A percentile compares a stretch with the other conserved stretches of the same genome.
phyloP scores from a whole-genome alignment of 139 green algal species.

The Diplosphaera chodatii region DNA sequence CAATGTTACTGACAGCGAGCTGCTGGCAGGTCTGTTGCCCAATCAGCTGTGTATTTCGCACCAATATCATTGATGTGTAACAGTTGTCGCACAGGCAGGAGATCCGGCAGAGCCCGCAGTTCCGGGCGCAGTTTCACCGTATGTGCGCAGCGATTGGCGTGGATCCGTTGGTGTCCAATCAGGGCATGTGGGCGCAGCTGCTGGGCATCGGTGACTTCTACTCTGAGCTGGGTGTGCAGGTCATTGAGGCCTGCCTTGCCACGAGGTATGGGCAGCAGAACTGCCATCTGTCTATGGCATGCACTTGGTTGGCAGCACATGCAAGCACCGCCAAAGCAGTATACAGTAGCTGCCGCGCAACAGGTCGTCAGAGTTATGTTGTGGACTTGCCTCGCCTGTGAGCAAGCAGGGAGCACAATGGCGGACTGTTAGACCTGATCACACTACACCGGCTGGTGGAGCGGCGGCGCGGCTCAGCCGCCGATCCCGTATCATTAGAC shows the following conservation, averaged over 20 bases:
- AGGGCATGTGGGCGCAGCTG: conserved; percentile 83
- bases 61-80: neutral
- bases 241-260: conserved; percentile 78
- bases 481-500: conserved; percentile 57
- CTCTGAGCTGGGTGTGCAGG: conserved; percentile 88
- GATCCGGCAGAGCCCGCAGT: conserved; percentile 81
- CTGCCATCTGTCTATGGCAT: too few relatives aligned
- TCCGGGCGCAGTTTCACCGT: conserved; percentile 88
- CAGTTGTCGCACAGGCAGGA: conserved; percentile 43
- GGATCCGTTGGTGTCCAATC: conserved; percentile 92
- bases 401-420: conserved; percentile 45
- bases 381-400: too few relatives aligned
- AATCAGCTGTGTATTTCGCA: conserved; percentile 6
- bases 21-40: too few relatives aligned
- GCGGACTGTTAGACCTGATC: conserved; percentile 75
- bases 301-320: too few relatives aligned
- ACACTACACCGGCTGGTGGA: conserved; percentile 38
- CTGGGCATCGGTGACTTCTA: conserved; percentile 95
- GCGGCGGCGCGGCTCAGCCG: conserved; percentile 41
- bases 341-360: too few relatives aligned
- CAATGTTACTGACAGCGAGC: too few relatives aligned
- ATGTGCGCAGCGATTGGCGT: conserved; percentile 95
- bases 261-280: conserved; percentile 17
- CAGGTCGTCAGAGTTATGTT: too few relatives aligned
- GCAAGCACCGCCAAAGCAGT: too few relatives aligned